These are phyloP conservation scores for Rhodotorula kratochvilovae DNA, from an alignment of 768 basidiomycete species.

Conservation along the genomic window DNA sequence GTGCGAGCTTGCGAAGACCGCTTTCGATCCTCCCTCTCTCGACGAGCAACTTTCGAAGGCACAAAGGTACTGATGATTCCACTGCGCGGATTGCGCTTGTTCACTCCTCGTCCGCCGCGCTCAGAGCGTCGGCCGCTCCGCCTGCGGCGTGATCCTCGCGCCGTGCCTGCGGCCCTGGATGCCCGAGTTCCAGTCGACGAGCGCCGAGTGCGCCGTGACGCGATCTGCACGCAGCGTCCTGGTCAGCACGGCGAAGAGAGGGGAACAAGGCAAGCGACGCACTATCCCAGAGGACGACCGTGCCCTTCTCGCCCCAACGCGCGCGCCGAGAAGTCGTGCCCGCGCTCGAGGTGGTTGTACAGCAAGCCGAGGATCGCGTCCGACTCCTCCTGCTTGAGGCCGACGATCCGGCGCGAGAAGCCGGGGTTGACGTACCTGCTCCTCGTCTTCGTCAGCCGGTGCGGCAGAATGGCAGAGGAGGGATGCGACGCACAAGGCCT, in stretches of 20 bases:
- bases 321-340: constrained; percentile 75
- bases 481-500: constrained; percentile 45
- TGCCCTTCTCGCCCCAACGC: constrained; percentile 64
- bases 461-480: neutral
- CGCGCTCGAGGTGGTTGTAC: constrained; percentile 69
- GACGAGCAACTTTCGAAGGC: no score
- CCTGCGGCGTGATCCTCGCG: constrained; percentile 37
- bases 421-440: constrained; percentile 69
- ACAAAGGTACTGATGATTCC: no score
- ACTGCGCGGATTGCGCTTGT: no score
- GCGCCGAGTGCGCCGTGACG: constrained; percentile 37
- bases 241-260: neutral
- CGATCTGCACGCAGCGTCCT: constrained; percentile 7
- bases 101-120: no score
- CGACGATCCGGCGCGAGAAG: constrained; percentile 72
- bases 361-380: constrained; percentile 53
- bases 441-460: constrained; percentile 52
- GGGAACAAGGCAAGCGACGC: neutral
- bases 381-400: constrained; percentile 78
- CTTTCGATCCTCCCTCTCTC: no score
- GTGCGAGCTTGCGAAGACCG: no score
- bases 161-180: constrained; percentile 33
- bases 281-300: constrained; percentile 77
- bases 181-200: constrained; percentile 30
- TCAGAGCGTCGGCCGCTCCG: constrained; percentile 31